phyloP scores from a whole-genome alignment of 176 grass and related monocot species.

The Pontederia crassipes region DNA sequence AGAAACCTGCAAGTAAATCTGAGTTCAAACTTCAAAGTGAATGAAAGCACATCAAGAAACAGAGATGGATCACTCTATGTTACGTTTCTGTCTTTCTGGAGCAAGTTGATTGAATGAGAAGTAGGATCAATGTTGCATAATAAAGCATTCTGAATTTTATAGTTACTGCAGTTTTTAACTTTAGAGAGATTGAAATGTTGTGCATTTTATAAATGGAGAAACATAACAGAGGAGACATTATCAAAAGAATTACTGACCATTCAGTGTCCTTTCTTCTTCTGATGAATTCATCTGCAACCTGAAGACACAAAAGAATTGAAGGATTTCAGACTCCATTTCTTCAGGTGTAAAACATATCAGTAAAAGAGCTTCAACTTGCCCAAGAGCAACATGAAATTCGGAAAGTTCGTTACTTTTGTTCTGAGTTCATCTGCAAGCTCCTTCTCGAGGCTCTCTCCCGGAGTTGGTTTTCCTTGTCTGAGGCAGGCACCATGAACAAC shows the following conservation, averaged over 20 bases:
- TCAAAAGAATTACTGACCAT: conserved; percentile 38
- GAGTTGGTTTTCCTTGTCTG: conserved; percentile 55
- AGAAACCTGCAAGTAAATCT: conserved; percentile 47
- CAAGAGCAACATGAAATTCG: not conserved
- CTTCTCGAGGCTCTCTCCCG: conserved; percentile 68
- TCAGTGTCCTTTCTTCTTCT: conserved; percentile 76
- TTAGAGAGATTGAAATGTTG: too few relatives aligned
- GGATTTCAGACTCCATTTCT: too few relatives aligned
- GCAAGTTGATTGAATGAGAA: too few relatives aligned
- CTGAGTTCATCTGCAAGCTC: conserved; percentile 91
- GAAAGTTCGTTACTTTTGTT: conserved; percentile 37
- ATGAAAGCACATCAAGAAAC: too few relatives aligned
- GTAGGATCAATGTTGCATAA: too few relatives aligned
- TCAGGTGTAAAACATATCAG: too few relatives aligned
- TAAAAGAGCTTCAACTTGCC: too few relatives aligned
- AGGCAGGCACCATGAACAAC: conserved; percentile 59
- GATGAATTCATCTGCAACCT: conserved; percentile 94
- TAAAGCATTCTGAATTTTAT: too few relatives aligned
- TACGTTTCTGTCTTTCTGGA: too few relatives aligned
- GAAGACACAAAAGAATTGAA: conserved; percentile 1
- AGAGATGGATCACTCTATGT: too few relatives aligned
- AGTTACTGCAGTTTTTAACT: too few relatives aligned
- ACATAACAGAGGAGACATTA: not conserved
- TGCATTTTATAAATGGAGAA: not conserved
- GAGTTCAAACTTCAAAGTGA: too few relatives aligned